Percentiles rank a stretch among this genome's conserved stretches.
Conservation (phyloP, 768 basidiomycete species). For the Favolaschia claudopus region DNA sequence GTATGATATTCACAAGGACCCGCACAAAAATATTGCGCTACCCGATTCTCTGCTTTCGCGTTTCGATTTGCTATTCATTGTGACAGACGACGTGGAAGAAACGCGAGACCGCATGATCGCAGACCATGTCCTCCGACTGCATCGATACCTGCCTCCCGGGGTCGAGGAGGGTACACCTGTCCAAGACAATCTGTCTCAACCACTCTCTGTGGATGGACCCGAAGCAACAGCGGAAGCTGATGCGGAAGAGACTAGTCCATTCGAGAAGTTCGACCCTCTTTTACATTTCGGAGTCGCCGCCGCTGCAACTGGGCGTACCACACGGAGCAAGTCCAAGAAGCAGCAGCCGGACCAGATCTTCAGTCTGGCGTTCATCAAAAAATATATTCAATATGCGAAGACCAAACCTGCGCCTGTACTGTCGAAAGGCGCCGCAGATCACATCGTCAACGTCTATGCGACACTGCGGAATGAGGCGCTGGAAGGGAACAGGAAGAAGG, state of each 20-base stretch:
- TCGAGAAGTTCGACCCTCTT: constrained; percentile 96
- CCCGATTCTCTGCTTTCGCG: constrained; percentile 97
- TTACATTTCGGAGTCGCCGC: constrained; percentile 83
- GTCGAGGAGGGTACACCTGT: constrained; percentile 95
- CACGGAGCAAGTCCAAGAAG: constrained; percentile 55
- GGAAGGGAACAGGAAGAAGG: constrained; percentile 90
- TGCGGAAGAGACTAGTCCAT: constrained; percentile 77
- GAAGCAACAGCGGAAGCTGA: constrained; percentile 55
- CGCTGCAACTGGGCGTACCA: constrained; percentile 54
- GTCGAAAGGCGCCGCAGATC: constrained; percentile 93
- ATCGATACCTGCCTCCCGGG: constrained; percentile 95
- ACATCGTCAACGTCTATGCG: constrained; percentile 93
- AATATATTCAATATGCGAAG: constrained; percentile 98
- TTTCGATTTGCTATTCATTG: constrained; percentile 97
- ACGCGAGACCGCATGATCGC: constrained; percentile 92
- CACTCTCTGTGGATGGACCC: constrained; percentile 87
- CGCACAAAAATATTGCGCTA: constrained; percentile 97
- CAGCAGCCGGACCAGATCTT: constrained; percentile 83
- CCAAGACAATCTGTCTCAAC: constrained; percentile 87
- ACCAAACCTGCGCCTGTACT: constrained; percentile 83
- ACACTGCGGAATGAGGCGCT: constrained; percentile 91
- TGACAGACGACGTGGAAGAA: constrained; percentile 98
- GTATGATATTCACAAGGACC: constrained; percentile 99
- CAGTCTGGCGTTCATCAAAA: constrained; percentile 94
- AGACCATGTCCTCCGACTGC: constrained; percentile 97